Evolutionary conservation across 345 rosid species (phyloP).

Genomic region (Dovyalis caffra): DNA sequence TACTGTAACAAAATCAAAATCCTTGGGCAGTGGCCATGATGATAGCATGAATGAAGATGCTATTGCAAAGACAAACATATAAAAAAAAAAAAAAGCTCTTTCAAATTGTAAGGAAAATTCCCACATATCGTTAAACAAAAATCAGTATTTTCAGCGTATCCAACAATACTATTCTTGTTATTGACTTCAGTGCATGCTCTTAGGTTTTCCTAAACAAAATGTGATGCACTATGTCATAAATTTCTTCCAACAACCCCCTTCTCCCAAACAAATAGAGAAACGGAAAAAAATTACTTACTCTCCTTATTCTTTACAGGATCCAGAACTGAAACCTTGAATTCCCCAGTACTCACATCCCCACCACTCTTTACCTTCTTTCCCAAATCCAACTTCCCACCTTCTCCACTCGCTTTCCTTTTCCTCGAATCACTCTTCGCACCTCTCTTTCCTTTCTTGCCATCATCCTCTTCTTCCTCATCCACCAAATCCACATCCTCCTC

Average conservation of each 20-base stretch:
- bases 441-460: conserved; percentile 23
- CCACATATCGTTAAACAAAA: not conserved
- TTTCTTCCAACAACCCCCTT: not conserved
- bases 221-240: not conserved
- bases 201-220: not conserved
- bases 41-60: not conserved
- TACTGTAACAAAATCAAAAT: not conserved
- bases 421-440: conserved; percentile 32
- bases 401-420: conserved; percentile 47
- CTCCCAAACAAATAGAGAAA: not conserved
- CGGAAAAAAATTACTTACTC: conserved; percentile 35
- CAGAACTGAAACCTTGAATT: conserved; percentile 34
- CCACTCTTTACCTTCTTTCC: conserved; percentile 50
- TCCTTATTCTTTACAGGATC: conserved; percentile 40
- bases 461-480: conserved; percentile 50
- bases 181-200: not conserved
- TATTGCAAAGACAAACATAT: not conserved
- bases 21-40: not conserved
- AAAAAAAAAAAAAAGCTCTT: not conserved
- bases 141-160: not conserved
- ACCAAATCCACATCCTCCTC: conserved; percentile 54
- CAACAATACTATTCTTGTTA: not conserved
- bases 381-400: conserved; percentile 27
- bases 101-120: too few relatives aligned
- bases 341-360: conserved; percentile 27